Conservation (phyloP, 2,329 filamentous ascomycete species). For the Volutella citrinella region DNA sequence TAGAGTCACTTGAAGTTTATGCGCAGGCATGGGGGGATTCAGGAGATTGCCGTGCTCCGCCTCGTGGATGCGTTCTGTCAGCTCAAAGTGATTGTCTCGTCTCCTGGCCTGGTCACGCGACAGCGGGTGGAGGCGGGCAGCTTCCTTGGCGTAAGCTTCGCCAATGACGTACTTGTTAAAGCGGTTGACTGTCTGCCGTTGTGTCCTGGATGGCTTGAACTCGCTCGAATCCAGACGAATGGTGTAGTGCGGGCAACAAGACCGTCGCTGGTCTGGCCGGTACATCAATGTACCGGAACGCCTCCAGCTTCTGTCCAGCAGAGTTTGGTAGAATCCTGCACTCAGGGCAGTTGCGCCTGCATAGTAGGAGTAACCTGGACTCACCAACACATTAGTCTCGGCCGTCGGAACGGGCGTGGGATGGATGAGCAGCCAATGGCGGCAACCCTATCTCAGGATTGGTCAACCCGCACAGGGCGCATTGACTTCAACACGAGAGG, state of each 20-base stretch:
- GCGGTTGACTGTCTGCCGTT: slow-evolving; percentile 71
- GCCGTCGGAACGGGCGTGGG: no score
- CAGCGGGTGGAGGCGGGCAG: slow-evolving; percentile 61
- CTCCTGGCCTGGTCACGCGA: slow-evolving; percentile 63
- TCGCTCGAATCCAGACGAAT: slow-evolving; percentile 66
- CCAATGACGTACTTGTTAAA: slow-evolving; percentile 73
- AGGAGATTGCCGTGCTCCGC: slow-evolving; percentile 56
- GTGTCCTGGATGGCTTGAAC: slow-evolving; percentile 67
- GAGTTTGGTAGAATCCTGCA: slow-evolving; percentile 64
- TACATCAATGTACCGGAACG: slow-evolving; percentile 71
- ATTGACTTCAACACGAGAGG: no score
- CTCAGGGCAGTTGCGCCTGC: slow-evolving; percentile 59
- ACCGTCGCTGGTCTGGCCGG: slow-evolving; percentile 71
- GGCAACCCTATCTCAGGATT: no score
- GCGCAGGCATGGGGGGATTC: slow-evolving; percentile 60
- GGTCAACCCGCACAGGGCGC: no score
- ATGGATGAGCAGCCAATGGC: no score
- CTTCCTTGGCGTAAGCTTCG: slow-evolving; percentile 62
- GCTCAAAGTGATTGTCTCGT: slow-evolving; percentile 65
- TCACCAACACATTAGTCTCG: slow-evolving; percentile 21
- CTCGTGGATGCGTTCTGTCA: slow-evolving; percentile 67
- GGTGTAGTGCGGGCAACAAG: slow-evolving; percentile 92
- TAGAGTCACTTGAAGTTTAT: slow-evolving; percentile 66
- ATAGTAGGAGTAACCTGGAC: slow-evolving; percentile 71
- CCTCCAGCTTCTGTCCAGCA: slow-evolving; percentile 76